Evolutionary conservation across 106 monocot genomes (phyloP).

Genomic region (Hemerocallis citrina): DNA sequence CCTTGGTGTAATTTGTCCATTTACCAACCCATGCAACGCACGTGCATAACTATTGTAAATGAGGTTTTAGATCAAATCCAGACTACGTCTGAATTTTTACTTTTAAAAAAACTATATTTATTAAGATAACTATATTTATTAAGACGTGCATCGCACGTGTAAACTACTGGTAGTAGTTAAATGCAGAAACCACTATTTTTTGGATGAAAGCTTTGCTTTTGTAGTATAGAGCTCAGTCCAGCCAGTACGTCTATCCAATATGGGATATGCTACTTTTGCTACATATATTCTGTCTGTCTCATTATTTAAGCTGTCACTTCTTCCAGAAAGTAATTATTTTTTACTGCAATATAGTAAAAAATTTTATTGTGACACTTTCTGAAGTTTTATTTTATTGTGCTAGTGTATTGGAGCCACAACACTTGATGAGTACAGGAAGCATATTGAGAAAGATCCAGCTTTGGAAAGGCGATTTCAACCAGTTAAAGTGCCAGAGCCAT

Average conservation of each 20-base stretch:
- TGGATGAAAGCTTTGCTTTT: not conserved
- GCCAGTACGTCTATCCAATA: not conserved
- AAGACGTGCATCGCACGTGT: too few relatives aligned
- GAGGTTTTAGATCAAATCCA: too few relatives aligned
- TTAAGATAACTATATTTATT: too few relatives aligned
- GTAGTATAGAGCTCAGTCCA: not conserved
- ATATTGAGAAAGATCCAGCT: conserved; percentile 28
- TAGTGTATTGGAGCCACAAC: conserved; percentile 32
- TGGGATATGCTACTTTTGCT: not conserved
- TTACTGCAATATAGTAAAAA: not conserved
- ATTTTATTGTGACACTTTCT: not conserved
- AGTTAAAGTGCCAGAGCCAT: conserved; percentile 26
- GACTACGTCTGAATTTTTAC: too few relatives aligned
- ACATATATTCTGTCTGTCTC: not conserved
- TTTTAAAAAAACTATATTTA: too few relatives aligned
- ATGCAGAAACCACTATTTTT: too few relatives aligned
- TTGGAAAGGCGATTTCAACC: conserved; percentile 28
- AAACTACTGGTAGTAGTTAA: too few relatives aligned
- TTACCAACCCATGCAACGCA: too few relatives aligned
- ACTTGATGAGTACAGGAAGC: conserved; percentile 27
- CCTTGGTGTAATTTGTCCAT: too few relatives aligned
- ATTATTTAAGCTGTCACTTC: not conserved
- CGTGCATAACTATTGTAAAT: too few relatives aligned
- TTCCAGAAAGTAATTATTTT: not conserved
- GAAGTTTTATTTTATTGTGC: not conserved